Conservation (phyloP, 2,329 filamentous ascomycete species). For the Colletotrichum zoysiae region DNA sequence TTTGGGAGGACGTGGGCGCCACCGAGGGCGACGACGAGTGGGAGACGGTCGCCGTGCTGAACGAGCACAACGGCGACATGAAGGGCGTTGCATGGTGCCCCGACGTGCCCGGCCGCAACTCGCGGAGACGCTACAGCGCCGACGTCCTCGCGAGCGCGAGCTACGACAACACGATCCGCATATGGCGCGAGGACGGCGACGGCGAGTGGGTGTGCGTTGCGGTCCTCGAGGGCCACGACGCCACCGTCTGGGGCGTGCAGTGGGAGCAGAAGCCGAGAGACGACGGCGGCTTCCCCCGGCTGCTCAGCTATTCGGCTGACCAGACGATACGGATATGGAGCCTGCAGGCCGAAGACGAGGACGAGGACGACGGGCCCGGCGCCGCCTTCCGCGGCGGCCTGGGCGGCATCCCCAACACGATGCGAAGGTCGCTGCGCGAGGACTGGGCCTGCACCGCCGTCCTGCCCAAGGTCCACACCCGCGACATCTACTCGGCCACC, state of each 20-base stretch:
- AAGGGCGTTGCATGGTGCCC: slow-evolving; percentile 96
- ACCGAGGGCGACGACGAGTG: slow-evolving; percentile 90
- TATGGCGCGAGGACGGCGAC: slow-evolving; percentile 92
- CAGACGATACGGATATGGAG: slow-evolving; percentile 84
- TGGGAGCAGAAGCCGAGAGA: slow-evolving; percentile 67
- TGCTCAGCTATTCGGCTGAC: slow-evolving; percentile 91
- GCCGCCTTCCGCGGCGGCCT: slow-evolving; percentile 56
- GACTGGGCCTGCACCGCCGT: slow-evolving; percentile 83
- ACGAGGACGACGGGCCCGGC: slow-evolving; percentile 47
- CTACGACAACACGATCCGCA: slow-evolving; percentile 90
- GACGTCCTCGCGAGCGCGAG: slow-evolving; percentile 90
- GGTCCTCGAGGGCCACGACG: slow-evolving; percentile 81
- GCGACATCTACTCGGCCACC: slow-evolving; percentile 85
- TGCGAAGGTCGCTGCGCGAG: slow-evolving; percentile 82
- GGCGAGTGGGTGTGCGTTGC: slow-evolving; percentile 92
- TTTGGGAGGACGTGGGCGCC: slow-evolving; percentile 91
- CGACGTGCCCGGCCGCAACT: slow-evolving; percentile 65
- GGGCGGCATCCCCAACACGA: slow-evolving; percentile 86
- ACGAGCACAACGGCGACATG: slow-evolving; percentile 95
- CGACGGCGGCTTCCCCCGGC: slow-evolving; percentile 65
- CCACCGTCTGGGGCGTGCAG: slow-evolving; percentile 92
- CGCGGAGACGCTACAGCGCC: slow-evolving; percentile 61
- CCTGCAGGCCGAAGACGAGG: slow-evolving; percentile 66
- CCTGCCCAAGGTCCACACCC: slow-evolving; percentile 81
- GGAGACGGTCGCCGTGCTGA: slow-evolving; percentile 94